phyloP scores from a whole-genome alignment of 805 yeast species.

The Myxozyma sirexii region DNA sequence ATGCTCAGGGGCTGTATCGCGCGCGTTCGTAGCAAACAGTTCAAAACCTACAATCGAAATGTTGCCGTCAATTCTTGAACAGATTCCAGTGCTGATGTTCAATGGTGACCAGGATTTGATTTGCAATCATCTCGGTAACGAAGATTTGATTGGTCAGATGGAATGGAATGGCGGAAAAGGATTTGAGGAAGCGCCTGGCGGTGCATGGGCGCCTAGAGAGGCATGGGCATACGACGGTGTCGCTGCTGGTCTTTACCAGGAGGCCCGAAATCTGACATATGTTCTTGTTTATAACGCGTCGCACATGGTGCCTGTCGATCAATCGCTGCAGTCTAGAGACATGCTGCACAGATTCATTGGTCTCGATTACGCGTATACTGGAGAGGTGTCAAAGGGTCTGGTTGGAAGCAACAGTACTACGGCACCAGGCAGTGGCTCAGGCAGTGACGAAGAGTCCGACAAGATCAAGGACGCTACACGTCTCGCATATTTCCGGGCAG shows the following conservation, averaged over 20 bases:
- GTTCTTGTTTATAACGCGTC: conserved; percentile 74
- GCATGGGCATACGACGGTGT: conserved; percentile 53
- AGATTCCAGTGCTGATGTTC: conserved; percentile 68
- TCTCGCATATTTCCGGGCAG: conserved; percentile 46
- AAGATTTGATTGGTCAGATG: conserved; percentile 62
- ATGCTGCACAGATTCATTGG: conserved; percentile 55
- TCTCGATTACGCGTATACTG: conserved; percentile 23
- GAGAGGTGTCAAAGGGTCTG: conserved; percentile 17
- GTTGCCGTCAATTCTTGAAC: conserved; percentile 64
- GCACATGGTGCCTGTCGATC: conserved; percentile 93
- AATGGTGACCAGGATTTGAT: conserved; percentile 88
- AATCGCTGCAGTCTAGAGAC: conserved; percentile 69
- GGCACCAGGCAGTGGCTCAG: neutral
- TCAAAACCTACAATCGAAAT: conserved; percentile 65
- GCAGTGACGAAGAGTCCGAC: conserved; percentile 33
- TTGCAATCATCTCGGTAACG: conserved; percentile 81
- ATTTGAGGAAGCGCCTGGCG: conserved; percentile 39
- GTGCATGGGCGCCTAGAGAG: conserved; percentile 36
- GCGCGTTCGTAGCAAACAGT: conserved; percentile 52
- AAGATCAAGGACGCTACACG: conserved; percentile 42
- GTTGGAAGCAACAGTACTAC: conserved; percentile 23
- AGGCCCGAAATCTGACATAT: conserved; percentile 74
- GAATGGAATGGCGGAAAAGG: conserved; percentile 60
- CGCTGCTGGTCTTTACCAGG: conserved; percentile 52
- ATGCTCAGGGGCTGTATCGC: conserved; percentile 66